phyloP scores from a whole-genome alignment of 1,139 yeast species.

The Blastobotrys apis region DNA sequence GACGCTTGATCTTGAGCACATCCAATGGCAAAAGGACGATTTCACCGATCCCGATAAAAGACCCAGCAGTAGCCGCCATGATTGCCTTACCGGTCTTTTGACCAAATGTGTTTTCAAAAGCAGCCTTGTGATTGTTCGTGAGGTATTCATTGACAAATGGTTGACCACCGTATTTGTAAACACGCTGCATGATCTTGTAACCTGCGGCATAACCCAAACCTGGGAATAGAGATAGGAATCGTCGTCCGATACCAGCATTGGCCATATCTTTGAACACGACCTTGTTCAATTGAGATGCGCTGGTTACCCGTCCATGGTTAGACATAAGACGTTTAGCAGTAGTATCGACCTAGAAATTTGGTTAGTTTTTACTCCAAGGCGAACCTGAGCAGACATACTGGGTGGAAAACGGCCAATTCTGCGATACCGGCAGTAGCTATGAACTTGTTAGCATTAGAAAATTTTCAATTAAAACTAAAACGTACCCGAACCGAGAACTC shows the following conservation, averaged over 20 bases:
- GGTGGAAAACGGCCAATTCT: constrained; percentile 96
- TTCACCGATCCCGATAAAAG: constrained; percentile 96
- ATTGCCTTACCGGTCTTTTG: constrained; percentile 94
- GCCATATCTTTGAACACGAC: constrained; percentile 89
- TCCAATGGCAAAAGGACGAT: constrained; percentile 92
- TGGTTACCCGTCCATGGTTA: constrained; percentile 67
- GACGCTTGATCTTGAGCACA: constrained; percentile 95
- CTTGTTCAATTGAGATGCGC: constrained; percentile 62
- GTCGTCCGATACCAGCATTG: constrained; percentile 58
- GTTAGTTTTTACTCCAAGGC: not conserved
- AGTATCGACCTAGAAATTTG: constrained; percentile 55
- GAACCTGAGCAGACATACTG: constrained; percentile 42
- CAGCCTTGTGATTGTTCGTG: constrained; percentile 63
- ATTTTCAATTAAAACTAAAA: too few species aligned
- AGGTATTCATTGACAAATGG: constrained; percentile 96
- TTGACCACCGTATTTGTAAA: constrained; percentile 98
- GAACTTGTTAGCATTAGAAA: too few species aligned
- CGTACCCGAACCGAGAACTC: constrained; percentile 92
- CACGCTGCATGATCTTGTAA: constrained; percentile 94
- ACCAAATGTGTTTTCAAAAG: constrained; percentile 76
- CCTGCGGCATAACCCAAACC: constrained; percentile 98
- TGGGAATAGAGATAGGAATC: constrained; percentile 85
- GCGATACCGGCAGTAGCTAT: constrained; percentile 98
- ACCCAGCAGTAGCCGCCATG: constrained; percentile 96
- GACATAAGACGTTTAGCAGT: constrained; percentile 97